A percentile compares a stretch with the other conserved stretches of the same genome.
Evolutionary conservation across 2,329 filamentous ascomycete species (phyloP).

Genomic region (Phyllosticta capitalensis): DNA sequence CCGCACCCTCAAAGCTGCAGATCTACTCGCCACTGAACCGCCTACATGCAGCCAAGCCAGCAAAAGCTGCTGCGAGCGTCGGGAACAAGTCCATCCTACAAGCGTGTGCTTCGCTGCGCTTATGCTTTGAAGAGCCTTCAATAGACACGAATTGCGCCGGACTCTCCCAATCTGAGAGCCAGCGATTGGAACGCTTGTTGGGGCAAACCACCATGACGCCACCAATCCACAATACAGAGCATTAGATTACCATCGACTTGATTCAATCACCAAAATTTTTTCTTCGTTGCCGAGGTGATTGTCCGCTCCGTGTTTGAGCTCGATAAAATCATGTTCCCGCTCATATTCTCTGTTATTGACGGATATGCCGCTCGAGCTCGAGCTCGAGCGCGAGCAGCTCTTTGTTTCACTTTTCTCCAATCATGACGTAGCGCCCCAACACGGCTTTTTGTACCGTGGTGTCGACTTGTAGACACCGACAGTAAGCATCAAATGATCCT

Average conservation of each 20-base stretch:
- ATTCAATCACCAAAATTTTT: background rate
- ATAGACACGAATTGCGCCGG: background rate
- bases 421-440: background rate
- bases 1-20: slow-evolving; percentile 4
- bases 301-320: background rate
- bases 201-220: background rate
- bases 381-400: background rate
- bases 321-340: background rate
- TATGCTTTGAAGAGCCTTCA: background rate
- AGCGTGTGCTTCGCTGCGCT: too few relatives aligned
- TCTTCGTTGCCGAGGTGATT: background rate
- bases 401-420: background rate
- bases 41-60: background rate
- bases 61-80: too few relatives aligned
- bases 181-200: background rate
- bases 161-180: background rate
- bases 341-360: too few relatives aligned
- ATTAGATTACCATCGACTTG: too few relatives aligned
- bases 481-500: background rate
- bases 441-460: background rate
- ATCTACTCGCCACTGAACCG: slow-evolving; percentile 4
- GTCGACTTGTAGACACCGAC: background rate
- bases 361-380: too few relatives aligned
- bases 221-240: background rate
- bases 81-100: background rate